These are phyloP conservation scores for Pseudogymnoascus sp. DNA, from an alignment of 2,329 filamentous ascomycete species.

Conservation along the genomic window DNA sequence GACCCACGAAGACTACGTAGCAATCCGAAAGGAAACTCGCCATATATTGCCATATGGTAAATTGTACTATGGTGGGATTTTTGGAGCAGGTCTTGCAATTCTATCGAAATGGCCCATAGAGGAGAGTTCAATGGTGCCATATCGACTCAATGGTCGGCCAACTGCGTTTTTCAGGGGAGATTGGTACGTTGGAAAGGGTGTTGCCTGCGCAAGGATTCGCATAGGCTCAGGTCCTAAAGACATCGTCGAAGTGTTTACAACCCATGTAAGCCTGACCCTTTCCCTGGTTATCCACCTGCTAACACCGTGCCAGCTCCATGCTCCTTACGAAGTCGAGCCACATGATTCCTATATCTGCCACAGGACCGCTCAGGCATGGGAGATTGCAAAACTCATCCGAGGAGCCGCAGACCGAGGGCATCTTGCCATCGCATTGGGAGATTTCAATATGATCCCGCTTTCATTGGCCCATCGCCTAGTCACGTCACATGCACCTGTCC, in stretches of 20 bases:
- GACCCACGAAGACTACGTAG: conserved; percentile 74
- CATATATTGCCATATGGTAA: conserved; percentile 79
- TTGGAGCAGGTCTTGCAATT: conserved; percentile 82
- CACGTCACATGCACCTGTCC: conserved; percentile 65
- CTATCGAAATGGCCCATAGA: conserved; percentile 88
- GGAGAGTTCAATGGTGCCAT: conserved; percentile 76
- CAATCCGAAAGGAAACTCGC: conserved; percentile 64
- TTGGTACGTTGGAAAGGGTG: conserved; percentile 93
- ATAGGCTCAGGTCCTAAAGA: conserved; percentile 57
- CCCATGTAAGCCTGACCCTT: conserved; percentile 50
- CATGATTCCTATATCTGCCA: conserved; percentile 85
- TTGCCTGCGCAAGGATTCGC: conserved; percentile 73
- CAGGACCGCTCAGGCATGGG: conserved; percentile 87
- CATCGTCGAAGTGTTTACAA: conserved; percentile 83
- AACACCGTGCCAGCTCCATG: conserved; percentile 50
- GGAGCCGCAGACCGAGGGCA: conserved; percentile 72
- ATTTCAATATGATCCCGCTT: conserved; percentile 93
- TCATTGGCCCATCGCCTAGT: conserved; percentile 80
- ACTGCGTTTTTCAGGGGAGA: conserved; percentile 91
- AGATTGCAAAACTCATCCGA: conserved; percentile 81
- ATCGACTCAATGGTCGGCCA: conserved; percentile 86
- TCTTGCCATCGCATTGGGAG: conserved; percentile 76
- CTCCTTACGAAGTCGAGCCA: conserved; percentile 73
- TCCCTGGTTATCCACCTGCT: not conserved
- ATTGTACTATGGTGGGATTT: conserved; percentile 84